Conservation (phyloP, 1,284 basidiomycete species). For the Macrocybe sp. region DNA sequence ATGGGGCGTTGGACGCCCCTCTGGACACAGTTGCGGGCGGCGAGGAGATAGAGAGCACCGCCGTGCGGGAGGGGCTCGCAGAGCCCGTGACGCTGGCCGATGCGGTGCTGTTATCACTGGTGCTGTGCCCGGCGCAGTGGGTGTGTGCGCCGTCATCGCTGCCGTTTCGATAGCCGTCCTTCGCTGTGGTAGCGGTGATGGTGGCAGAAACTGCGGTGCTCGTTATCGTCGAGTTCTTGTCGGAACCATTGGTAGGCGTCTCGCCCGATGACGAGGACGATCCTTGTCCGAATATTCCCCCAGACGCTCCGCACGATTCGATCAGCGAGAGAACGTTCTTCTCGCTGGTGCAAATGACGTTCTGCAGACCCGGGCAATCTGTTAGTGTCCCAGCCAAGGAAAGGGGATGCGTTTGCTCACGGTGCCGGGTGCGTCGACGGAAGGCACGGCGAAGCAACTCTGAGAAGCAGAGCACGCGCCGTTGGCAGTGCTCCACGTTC, state of each 20-base stretch:
- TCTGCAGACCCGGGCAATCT: slow-evolving; percentile 27
- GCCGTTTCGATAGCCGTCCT: slow-evolving; percentile 4
- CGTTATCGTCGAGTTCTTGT: slow-evolving; percentile 1
- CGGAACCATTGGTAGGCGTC: slow-evolving; percentile 3
- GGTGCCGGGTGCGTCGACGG: slow-evolving; percentile 31
- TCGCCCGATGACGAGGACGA: too few species aligned
- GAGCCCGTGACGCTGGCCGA: slow-evolving; percentile 1
- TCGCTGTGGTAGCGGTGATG: slow-evolving; percentile 4
- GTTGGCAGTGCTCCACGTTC: slow-evolving; percentile 31
- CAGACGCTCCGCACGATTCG: slow-evolving; percentile 36
- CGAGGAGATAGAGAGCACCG: slow-evolving; percentile 2
- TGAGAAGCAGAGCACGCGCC: slow-evolving; percentile 29
- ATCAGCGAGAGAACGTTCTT: slow-evolving; percentile 37
- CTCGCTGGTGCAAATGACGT: slow-evolving; percentile 37
- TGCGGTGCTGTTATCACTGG: background rate
- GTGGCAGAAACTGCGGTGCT: slow-evolving; percentile 3
- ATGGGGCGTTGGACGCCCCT: slow-evolving; percentile 1
- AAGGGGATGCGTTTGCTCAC: slow-evolving; percentile 26
- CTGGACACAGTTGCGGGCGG: slow-evolving; percentile 6
- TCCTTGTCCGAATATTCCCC: slow-evolving; percentile 29
- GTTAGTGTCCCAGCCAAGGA: background rate
- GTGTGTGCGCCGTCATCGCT: slow-evolving; percentile 3
- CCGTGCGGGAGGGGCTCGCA: background rate
- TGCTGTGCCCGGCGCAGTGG: slow-evolving; percentile 4
- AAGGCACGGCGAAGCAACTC: slow-evolving; percentile 46